Evolutionary conservation across 176 grass and related monocot species (phyloP).

Genomic region (Lolium multiflorum): DNA sequence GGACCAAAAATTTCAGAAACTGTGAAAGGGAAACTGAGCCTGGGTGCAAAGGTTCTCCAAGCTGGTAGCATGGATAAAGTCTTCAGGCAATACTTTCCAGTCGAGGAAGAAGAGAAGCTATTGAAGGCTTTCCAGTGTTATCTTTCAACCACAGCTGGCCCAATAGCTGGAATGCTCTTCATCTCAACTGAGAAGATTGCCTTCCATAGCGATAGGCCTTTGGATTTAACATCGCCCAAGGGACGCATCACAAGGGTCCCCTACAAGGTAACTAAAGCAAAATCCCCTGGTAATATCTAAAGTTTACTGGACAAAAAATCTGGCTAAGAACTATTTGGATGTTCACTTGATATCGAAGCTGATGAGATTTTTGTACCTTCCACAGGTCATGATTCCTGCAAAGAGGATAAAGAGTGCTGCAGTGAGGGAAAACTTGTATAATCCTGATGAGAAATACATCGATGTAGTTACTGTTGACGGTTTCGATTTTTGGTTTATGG

Average conservation of each 20-base stretch:
- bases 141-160: constrained; percentile 86
- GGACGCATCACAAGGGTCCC: constrained; percentile 53
- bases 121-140: constrained; percentile 86
- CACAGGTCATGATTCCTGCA: constrained; percentile 71
- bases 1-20: constrained; percentile 72
- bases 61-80: constrained; percentile 67
- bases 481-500: constrained; percentile 97
- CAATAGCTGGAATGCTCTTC: constrained; percentile 80
- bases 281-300: background rate
- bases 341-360: constrained; percentile 30
- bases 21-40: constrained; percentile 69
- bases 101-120: constrained; percentile 68
- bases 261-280: constrained; percentile 73
- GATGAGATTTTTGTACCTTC: constrained; percentile 31
- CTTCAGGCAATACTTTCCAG: constrained; percentile 65
- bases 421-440: constrained; percentile 65
- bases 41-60: constrained; percentile 69
- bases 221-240: constrained; percentile 66
- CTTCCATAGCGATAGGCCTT: constrained; percentile 71
- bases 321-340: background rate
- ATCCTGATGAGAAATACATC: constrained; percentile 85
- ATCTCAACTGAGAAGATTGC: constrained; percentile 71
- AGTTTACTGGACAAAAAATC: constrained; percentile 17
- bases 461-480: constrained; percentile 76
- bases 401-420: constrained; percentile 63